Percentiles rank a stretch among this genome's conserved stretches.
Conservation (phyloP, 2,329 filamentous ascomycete species). For the Talaromyces sp. region DNA sequence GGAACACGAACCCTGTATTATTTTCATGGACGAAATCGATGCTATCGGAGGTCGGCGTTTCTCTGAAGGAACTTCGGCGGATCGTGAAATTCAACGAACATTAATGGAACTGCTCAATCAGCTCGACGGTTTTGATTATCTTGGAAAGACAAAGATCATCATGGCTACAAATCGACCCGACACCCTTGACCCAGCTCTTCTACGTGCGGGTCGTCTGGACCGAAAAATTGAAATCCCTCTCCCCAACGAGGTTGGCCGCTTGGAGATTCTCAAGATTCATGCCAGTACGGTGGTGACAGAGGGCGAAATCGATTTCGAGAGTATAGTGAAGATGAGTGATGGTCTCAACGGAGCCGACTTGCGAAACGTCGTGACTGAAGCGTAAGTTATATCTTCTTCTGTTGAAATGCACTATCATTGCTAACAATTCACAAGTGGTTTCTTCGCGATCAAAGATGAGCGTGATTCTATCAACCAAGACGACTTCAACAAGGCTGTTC, state of each 20-base stretch:
- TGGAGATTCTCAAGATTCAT: constrained; percentile 99
- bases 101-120: constrained; percentile 99
- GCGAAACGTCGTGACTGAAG: constrained; percentile 96
- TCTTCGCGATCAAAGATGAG: constrained; percentile 98
- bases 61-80: constrained; percentile 93
- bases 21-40: constrained; percentile 99
- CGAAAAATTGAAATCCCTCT: constrained; percentile 97
- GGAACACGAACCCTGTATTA: constrained; percentile 98
- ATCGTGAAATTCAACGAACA: constrained; percentile 96
- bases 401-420: constrained; percentile 13
- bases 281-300: constrained; percentile 78
- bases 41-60: constrained; percentile 96
- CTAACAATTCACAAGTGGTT: constrained; percentile 54
- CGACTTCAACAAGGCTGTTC: constrained; percentile 98
- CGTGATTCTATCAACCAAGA: constrained; percentile 94
- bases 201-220: constrained; percentile 71
- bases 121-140: constrained; percentile 96
- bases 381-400: constrained; percentile 60
- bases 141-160: constrained; percentile 99
- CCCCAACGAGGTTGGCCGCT: constrained; percentile 89
- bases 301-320: constrained; percentile 97
- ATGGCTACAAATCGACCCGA: constrained; percentile 99
- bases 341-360: constrained; percentile 96
- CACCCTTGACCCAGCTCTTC: constrained; percentile 82
- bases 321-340: constrained; percentile 99